Conservation (phyloP, 192 early-diverging fungal species). For the Gryganskiella cystojenkinii region DNA sequence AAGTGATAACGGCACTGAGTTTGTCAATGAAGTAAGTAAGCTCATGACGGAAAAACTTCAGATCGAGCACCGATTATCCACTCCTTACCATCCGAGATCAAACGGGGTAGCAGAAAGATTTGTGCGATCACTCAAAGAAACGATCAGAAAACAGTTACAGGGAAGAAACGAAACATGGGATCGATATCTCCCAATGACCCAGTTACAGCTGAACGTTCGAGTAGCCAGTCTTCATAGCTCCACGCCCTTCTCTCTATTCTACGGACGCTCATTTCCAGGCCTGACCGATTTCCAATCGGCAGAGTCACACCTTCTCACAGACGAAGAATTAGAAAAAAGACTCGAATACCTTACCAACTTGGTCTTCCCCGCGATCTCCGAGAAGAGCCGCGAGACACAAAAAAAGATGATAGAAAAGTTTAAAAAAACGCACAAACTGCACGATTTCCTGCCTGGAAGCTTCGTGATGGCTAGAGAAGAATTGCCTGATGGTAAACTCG, state of each 20-base stretch:
- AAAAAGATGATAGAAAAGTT: constrained; percentile 2
- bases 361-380: constrained; percentile 10
- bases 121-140: constrained; percentile 23
- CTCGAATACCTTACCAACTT: constrained; percentile 7
- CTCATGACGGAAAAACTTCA: constrained; percentile 2
- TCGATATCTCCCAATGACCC: constrained; percentile 41
- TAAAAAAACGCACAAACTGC: constrained; percentile 3
- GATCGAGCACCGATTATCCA: constrained; percentile 45
- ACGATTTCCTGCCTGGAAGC: neutral
- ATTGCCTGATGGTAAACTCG: neutral
- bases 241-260: constrained; percentile 52
- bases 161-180: constrained; percentile 33
- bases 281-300: neutral
- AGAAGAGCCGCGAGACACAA: constrained; percentile 4
- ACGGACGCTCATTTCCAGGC: constrained; percentile 8
- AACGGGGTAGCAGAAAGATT: constrained; percentile 54
- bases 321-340: constrained; percentile 7
- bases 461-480: constrained; percentile 4
- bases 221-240: constrained; percentile 17
- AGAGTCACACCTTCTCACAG: neutral
- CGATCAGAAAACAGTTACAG: constrained; percentile 33
- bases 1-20: constrained; percentile 56
- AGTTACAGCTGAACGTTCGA: constrained; percentile 45
- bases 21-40: constrained; percentile 42
- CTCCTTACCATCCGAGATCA: constrained; percentile 53